Evolutionary conservation across 176 grass and related monocot genomes (phyloP), one percentile per base, ranked within the genome.

Genomic region (Melocanna baccifera): DNA sequence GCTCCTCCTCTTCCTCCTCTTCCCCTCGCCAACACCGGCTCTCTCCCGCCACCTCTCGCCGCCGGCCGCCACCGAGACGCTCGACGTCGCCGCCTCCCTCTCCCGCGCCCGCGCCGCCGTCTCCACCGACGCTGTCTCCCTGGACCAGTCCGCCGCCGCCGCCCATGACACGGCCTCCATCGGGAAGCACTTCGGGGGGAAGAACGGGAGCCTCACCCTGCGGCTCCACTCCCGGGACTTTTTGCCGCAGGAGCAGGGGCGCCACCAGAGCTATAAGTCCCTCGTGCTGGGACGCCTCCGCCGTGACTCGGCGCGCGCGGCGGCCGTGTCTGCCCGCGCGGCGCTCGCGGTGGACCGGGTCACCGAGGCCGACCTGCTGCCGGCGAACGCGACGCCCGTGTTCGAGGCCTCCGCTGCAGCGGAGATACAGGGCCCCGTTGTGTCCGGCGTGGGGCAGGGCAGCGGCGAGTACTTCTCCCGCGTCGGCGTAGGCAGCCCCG

Each of bases 391-490:
- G 2, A 59, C 57, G 7, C 19, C 81, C 14, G 18, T 79, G 6
- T 69, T 67, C n/a, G 78, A 66, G 2, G 71, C 83, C 0, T 81
- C 88, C 2, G 70, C 81, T 4, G 79, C 83, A 6, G 80, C 77
- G 50, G 85, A 86, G 42, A 93, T 99, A 6, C 72, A 99, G 65
- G 93, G 93, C 11, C 91, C 96, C 9, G 83, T 99, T 73, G 89
- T 98, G 19, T 98, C 91, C 20, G 96, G 96, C 1, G 92, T 92
- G 0, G 91, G 89, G 12, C 87, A 90, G 45, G 96, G 96, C 19
- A 98, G 93, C 87, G 93, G 96, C 4, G 96, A 98, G 89, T 98
- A 98, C 91, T 96, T 98, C 91, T 98, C 96, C 1, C 93, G 91
- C 0, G 70, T 99, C 1, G 93, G 96, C 0, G 34, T 99, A 6